phyloP scores from a whole-genome alignment of 1,139 yeast genomes.

The Ogataea hybrid region DNA sequence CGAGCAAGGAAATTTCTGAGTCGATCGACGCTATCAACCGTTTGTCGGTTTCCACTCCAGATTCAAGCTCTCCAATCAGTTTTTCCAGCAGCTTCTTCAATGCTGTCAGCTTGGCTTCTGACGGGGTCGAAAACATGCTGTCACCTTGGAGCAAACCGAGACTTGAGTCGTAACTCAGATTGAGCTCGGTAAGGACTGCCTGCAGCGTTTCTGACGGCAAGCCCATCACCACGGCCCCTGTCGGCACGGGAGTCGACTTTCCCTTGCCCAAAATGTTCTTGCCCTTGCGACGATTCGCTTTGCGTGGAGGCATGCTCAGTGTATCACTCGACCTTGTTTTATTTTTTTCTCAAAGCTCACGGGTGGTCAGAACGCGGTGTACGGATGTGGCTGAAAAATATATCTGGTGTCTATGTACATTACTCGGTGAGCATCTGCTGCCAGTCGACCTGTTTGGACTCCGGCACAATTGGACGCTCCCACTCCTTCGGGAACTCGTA shows the following conservation, averaged over 20 bases:
- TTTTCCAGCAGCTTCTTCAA: slow-evolving; percentile 48
- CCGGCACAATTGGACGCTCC: slow-evolving; percentile 76
- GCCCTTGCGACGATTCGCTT: slow-evolving; percentile 20
- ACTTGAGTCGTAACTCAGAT: slow-evolving; percentile 55
- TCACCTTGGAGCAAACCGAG: slow-evolving; percentile 64
- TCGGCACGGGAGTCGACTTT: slow-evolving; percentile 10
- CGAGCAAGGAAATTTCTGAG: slow-evolving; percentile 8
- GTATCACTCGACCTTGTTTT: slow-evolving; percentile 6
- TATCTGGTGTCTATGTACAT: slow-evolving; percentile 1
- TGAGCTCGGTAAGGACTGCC: slow-evolving; percentile 51
- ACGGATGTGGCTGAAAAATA: slow-evolving; percentile 5
- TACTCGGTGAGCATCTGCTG: slow-evolving; percentile 9
- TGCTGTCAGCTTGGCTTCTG: slow-evolving; percentile 39
- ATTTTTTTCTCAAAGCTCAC: slow-evolving; percentile 3
- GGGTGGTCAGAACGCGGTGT: slow-evolving; percentile 4
- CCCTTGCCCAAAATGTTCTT: slow-evolving; percentile 22
- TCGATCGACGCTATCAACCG: slow-evolving; percentile 33
- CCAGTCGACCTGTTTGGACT: slow-evolving; percentile 34
- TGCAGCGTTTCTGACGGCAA: slow-evolving; percentile 39
- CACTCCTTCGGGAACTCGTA: slow-evolving; percentile 73
- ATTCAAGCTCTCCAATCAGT: slow-evolving; percentile 47
- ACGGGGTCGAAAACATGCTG: slow-evolving; percentile 43
- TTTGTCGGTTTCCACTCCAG: slow-evolving; percentile 47
- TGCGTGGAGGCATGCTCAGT: slow-evolving; percentile 24
- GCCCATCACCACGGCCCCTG: slow-evolving; percentile 3